Evolutionary conservation across 78 protist species (phyloP).

Genomic region (Dictyostelium discoideum): DNA sequence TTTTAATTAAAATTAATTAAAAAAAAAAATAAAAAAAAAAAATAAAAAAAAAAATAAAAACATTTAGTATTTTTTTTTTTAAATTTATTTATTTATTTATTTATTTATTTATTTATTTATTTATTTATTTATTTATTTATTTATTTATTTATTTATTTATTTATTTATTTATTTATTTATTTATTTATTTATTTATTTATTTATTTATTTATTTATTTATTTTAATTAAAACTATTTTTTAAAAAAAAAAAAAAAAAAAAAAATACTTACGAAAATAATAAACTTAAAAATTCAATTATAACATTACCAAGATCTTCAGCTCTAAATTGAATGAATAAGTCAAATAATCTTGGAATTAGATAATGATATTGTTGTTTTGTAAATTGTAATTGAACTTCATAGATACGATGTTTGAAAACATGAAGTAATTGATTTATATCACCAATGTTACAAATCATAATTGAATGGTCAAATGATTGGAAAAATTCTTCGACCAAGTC

Average conservation of each 20-base stretch:
- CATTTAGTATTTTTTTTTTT: background rate
- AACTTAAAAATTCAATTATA: background rate
- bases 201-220: background rate
- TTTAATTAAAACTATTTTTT: too few relatives aligned
- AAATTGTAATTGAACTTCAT: background rate
- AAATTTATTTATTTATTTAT: too few relatives aligned
- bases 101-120: background rate
- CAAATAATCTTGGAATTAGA: background rate
- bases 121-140: too few relatives aligned
- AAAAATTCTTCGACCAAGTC: background rate
- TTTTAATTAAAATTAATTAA: too few relatives aligned
- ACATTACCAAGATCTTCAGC: background rate
- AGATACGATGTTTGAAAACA: background rate
- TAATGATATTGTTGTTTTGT: background rate
- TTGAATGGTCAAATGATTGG: background rate
- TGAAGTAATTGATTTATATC: background rate
- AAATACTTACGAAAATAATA: conserved; percentile 20
- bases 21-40: background rate
- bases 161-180: background rate
- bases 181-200: too few relatives aligned
- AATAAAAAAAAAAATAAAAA: background rate
- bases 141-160: background rate
- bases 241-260: background rate
- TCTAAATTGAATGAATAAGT: background rate
- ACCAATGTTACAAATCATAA: background rate